Conservation (phyloP, 75 land plant genomes). For the Azolla pinnata region DNA sequence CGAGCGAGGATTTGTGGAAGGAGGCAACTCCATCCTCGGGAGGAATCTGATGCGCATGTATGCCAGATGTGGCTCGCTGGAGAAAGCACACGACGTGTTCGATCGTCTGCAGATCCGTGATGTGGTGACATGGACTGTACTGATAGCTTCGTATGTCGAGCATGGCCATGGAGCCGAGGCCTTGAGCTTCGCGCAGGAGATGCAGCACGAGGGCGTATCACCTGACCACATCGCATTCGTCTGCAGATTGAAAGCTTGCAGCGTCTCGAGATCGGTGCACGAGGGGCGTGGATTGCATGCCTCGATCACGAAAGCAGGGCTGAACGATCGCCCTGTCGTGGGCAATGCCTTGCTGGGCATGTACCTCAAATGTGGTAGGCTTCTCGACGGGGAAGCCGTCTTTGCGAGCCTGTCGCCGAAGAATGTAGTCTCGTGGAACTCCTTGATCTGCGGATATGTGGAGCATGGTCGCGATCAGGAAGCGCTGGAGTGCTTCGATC, state of each 20-base stretch:
- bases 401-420: slow-evolving; percentile 31
- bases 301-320: too few species aligned
- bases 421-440: slow-evolving; percentile 33
- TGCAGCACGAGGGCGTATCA: slow-evolving; percentile 44
- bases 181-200: too few species aligned
- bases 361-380: slow-evolving; percentile 37
- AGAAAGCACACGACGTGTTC: slow-evolving; percentile 18
- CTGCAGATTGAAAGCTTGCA: too few species aligned
- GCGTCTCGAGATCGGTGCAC: too few species aligned
- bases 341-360: slow-evolving; percentile 38
- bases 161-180: slow-evolving; percentile 8
- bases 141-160: slow-evolving; percentile 33
- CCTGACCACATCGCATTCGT: too few species aligned
- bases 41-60: slow-evolving; percentile 32
- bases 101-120: slow-evolving; percentile 8
- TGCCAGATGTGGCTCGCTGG: slow-evolving; percentile 24
- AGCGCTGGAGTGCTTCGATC: neutral
- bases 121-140: slow-evolving; percentile 30
- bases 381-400: slow-evolving; percentile 18
- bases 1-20: too few species aligned
- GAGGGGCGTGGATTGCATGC: too few species aligned
- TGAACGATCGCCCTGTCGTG: slow-evolving; percentile 10
- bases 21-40: too few species aligned
- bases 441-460: slow-evolving; percentile 4
- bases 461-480: slow-evolving; percentile 3